Evolutionary conservation across 78 protist genomes (phyloP).

Genomic region (Creolimax fragrantissima): DNA sequence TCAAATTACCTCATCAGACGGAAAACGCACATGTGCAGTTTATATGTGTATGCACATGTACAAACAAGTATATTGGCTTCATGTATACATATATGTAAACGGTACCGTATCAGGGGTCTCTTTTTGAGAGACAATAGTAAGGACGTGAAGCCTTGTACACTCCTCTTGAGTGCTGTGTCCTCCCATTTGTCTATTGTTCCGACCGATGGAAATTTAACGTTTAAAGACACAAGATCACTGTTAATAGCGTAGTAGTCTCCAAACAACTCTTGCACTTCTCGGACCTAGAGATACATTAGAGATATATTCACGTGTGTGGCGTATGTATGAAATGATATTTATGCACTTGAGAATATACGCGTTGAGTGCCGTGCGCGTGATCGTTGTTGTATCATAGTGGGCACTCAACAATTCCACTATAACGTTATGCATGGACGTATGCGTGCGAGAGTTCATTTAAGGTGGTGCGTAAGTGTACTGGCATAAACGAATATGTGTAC

Average conservation of each 20-base stretch:
- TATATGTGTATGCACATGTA: neutral
- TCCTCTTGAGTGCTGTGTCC: neutral
- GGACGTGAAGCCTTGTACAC: conserved; percentile 10
- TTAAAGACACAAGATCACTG: conserved; percentile 50
- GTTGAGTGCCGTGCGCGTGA: too few relatives aligned
- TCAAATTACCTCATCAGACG: too few relatives aligned
- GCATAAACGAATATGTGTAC: conserved; percentile 15
- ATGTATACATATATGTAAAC: neutral
- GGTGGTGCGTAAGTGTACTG: too few relatives aligned
- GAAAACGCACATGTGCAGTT: too few relatives aligned
- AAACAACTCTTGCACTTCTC: conserved; percentile 67
- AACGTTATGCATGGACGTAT: too few relatives aligned
- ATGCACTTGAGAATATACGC: too few relatives aligned
- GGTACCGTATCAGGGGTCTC: conserved; percentile 38
- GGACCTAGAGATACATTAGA: neutral
- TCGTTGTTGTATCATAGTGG: too few relatives aligned
- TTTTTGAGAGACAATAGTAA: conserved; percentile 34
- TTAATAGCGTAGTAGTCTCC: conserved; percentile 77
- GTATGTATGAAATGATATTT: too few relatives aligned
- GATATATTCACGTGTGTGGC: too few relatives aligned
- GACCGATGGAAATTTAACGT: conserved; percentile 17
- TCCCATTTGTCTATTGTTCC: neutral
- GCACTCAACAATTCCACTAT: too few relatives aligned
- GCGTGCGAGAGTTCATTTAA: too few relatives aligned
- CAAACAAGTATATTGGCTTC: neutral